Conservation (phyloP, 495 filamentous ascomycete species). For the Aspergillus affinis region DNA sequence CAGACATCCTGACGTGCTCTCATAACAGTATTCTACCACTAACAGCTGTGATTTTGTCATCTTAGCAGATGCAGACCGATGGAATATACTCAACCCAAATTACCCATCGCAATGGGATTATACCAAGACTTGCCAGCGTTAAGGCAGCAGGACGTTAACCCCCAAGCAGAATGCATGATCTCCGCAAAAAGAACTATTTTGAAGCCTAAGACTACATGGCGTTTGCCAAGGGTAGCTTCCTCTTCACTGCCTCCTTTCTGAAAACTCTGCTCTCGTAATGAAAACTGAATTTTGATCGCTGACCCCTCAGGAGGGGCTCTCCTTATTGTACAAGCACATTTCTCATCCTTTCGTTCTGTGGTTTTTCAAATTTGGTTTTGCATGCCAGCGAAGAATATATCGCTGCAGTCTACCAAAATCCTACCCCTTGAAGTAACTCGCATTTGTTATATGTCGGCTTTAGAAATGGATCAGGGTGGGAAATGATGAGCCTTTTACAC, state of each 20-base stretch:
- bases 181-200: background rate
- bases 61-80: too few relatives aligned
- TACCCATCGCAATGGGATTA: background rate
- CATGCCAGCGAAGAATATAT: too few relatives aligned
- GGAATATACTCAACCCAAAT: background rate
- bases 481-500: background rate
- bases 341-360: too few relatives aligned
- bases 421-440: too few relatives aligned
- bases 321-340: too few relatives aligned
- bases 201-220: background rate
- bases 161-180: background rate
- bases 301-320: background rate
- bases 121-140: background rate
- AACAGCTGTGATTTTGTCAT: too few relatives aligned
- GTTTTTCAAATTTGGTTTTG: too few relatives aligned
- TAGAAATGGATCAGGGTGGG: too few relatives aligned
- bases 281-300: background rate
- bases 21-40: too few relatives aligned
- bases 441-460: too few relatives aligned
- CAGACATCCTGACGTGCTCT: too few relatives aligned
- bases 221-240: background rate
- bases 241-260: background rate
- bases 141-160: background rate
- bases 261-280: background rate
- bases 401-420: too few relatives aligned